phyloP scores from a whole-genome alignment of 2,329 filamentous ascomycete genomes.

The Laburnicola sp. region DNA sequence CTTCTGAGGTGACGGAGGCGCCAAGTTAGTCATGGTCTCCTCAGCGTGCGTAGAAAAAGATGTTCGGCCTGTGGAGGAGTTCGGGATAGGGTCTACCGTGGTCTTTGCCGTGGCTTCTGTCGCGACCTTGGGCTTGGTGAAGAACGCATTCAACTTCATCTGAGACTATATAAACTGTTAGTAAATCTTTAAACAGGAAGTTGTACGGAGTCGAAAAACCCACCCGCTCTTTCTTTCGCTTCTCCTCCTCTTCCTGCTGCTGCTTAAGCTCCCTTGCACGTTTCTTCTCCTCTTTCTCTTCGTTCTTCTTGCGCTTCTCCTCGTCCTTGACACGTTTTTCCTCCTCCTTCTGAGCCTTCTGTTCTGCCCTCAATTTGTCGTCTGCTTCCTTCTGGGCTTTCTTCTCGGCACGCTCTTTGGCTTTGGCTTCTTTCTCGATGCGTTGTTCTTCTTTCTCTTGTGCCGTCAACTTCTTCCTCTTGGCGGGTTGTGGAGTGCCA shows the following conservation, averaged over 20 bases:
- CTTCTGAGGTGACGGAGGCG: conserved; percentile 42
- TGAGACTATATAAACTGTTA: conserved; percentile 41
- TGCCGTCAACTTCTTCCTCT: conserved; percentile 49
- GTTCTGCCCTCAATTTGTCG: conserved; percentile 42
- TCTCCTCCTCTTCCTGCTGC: conserved; percentile 46
- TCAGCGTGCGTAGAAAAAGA: conserved; percentile 29
- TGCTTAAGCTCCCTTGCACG: conserved; percentile 51
- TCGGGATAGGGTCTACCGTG: conserved; percentile 39
- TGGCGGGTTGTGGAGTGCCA: conserved; percentile 40
- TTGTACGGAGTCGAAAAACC: conserved; percentile 22
- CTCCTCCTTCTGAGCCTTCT: conserved; percentile 45
- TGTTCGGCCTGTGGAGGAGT: conserved; percentile 31
- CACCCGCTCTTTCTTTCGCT: conserved; percentile 46
- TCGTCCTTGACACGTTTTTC: conserved; percentile 28
- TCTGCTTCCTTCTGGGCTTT: conserved; percentile 41
- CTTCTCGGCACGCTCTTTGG: conserved; percentile 39
- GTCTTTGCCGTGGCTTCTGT: conserved; percentile 31
- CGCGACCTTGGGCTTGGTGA: conserved; percentile 46
- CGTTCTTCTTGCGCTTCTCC: conserved; percentile 51
- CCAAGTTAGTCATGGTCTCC: conserved; percentile 29
- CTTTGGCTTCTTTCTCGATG: conserved; percentile 45
- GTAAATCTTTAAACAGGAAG: conserved; percentile 10
- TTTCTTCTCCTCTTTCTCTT: conserved; percentile 44
- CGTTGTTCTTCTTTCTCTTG: conserved; percentile 48
- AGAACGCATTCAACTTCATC: conserved; percentile 51